Percentiles rank a stretch among this genome's conserved stretches.
phyloP scores from a whole-genome alignment of 441 rosid species.

The Heliophila coronopifolia region DNA sequence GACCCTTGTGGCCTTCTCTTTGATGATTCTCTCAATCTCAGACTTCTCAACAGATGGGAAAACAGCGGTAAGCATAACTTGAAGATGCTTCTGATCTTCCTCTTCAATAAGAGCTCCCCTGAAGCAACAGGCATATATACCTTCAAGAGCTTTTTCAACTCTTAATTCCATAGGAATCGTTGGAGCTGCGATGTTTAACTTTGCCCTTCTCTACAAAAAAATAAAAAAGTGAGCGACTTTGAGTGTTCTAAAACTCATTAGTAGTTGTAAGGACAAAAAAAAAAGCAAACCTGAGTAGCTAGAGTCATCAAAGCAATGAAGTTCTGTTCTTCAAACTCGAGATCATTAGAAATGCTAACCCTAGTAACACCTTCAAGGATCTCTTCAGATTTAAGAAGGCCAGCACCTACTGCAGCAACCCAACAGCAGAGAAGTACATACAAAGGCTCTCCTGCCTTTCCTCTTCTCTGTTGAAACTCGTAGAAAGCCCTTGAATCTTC shows the following conservation, averaged over 20 bases:
- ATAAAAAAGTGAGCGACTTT: too few species aligned
- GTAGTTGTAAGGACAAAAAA: not conserved
- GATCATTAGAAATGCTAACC: constrained; percentile 72
- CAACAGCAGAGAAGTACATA: constrained; percentile 88
- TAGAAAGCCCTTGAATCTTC: constrained; percentile 79
- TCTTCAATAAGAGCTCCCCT: constrained; percentile 59
- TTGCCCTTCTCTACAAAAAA: constrained; percentile 77
- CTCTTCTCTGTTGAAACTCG: constrained; percentile 77
- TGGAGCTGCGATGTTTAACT: constrained; percentile 47
- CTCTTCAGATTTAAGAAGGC: constrained; percentile 88
- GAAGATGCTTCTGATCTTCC: constrained; percentile 61
- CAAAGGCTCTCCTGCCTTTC: constrained; percentile 87
- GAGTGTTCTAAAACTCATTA: not conserved
- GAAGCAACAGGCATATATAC: constrained; percentile 71
- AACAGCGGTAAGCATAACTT: constrained; percentile 52
- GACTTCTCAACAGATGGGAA: constrained; percentile 53
- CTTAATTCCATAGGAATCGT: constrained; percentile 69
- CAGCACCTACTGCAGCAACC: constrained; percentile 94
- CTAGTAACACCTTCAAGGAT: constrained; percentile 77
- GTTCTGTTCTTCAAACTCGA: constrained; percentile 88
- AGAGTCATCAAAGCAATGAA: constrained; percentile 70
- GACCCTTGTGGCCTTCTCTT: constrained; percentile 52
- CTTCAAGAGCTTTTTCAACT: constrained; percentile 81
- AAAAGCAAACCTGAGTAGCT: constrained; percentile 62
- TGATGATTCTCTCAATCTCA: constrained; percentile 52